A percentile compares a stretch with the other conserved stretches of the same genome.
Conservation (phyloP, 441 rosid species). For the Mallotus repandus region DNA sequence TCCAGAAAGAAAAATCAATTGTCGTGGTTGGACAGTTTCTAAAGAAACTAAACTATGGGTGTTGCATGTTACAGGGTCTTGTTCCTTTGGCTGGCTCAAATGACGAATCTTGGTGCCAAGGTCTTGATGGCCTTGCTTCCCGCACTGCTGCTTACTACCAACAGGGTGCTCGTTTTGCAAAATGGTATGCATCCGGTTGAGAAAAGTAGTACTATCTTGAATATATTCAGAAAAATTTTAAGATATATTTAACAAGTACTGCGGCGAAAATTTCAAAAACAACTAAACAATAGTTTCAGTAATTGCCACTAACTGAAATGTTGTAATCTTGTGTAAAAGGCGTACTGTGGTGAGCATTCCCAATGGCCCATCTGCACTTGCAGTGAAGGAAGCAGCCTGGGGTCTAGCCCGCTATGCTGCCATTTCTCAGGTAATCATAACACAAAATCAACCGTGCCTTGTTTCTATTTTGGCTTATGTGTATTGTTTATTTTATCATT, state of each 20-base stretch:
- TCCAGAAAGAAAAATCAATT: not conserved
- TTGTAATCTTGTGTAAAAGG: conserved; percentile 34
- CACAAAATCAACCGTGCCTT: not conserved
- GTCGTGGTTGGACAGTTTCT: not conserved
- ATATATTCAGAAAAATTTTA: too few species aligned
- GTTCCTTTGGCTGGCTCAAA: conserved; percentile 78
- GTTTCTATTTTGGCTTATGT: not conserved
- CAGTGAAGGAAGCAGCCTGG: conserved; percentile 94
- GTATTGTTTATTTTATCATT: not conserved
- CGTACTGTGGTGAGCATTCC: conserved; percentile 94
- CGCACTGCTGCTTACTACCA: conserved; percentile 86
- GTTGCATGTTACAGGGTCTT: conserved; percentile 53
- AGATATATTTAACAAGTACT: too few species aligned
- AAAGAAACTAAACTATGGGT: not conserved
- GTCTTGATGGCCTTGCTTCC: conserved; percentile 86
- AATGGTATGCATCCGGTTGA: conserved; percentile 46
- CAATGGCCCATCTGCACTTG: conserved; percentile 81
- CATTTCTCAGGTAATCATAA: conserved; percentile 58
- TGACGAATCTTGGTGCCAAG: conserved; percentile 93
- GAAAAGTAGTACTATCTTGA: too few species aligned
- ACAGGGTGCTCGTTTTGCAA: conserved; percentile 93
- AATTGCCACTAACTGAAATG: conserved; percentile 17
- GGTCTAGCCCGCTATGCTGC: conserved; percentile 93
- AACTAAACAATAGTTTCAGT: too few species aligned
- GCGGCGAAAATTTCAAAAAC: too few species aligned